Base-by-base conservation (phyloP, 164 flowering plant genomes). In the Litsea cubeba region DNA sequence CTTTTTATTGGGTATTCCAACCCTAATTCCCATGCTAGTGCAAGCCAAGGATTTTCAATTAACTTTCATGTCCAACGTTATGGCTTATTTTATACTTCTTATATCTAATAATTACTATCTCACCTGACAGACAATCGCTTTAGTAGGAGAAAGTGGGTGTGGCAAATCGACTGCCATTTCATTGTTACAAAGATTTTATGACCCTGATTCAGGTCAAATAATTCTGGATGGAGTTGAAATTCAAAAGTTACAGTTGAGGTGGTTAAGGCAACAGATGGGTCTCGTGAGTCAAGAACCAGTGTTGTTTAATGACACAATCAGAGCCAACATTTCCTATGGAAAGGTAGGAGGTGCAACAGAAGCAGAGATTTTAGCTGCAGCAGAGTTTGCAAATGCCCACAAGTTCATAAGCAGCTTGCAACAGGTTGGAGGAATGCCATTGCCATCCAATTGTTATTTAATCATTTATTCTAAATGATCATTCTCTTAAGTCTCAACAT, bases 281-380 rank as follows among this genome's bases (percentile, higher is more conserved):
- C 74, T 82, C 8, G 84, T 79, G 11, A 74, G 82, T 74, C 84
- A 82, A 71, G 82, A 82, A 68, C 82, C 82, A 1, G 73, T 80
- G 20, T 66, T 82, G 72, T 82, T 82, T 69, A 82, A 77, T 62
- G 79, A 72, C 75, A 79, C 82, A 2, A 82, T 82, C 49, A 80
- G 84, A 62, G 82, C 78, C 25, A 82, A 82, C 81, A 82, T 82
- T 75, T 79, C 82, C 12, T 82, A 82, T 54, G 84, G 84, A 30
- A 82, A 77, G 73, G 77, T n/a, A n/a, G n/a, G 70, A 71, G 30
- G 68, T 68, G 81, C 79, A 15, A 76, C 74, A 3, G 79, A 79
- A 70, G 72, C 76, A 1, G 67, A 64, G 67, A 64, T 64, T 25
- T 25, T 11, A 64, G 35, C 67, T 23, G 67, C 67, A 23, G 67